Evolutionary conservation across 2,329 filamentous ascomycete genomes (phyloP), one percentile per base, ranked within the genome.

Genomic region (Pseudopyricularia javanii): DNA sequence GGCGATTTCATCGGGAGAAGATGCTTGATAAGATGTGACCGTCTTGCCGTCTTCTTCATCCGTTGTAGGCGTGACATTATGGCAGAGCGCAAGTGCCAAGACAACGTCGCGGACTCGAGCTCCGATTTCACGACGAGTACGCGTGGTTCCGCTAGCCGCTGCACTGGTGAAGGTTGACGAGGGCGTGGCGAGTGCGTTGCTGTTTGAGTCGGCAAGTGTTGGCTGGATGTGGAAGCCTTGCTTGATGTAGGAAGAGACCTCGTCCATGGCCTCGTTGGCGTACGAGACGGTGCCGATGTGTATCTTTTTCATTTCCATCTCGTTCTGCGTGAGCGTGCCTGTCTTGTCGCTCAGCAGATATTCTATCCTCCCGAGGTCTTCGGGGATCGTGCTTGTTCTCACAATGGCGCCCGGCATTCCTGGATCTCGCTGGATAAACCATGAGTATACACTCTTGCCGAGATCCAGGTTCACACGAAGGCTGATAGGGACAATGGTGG

Each of bases 291-390:
- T 98, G 9, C 94, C 93, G 52, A 98, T 88, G 62, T 98, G 94
- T 6, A 98, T 91, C 69, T 98, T 98, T 65, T 94, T 95, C 78
- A 98, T 85, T 63, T 96, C 91, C 91, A 96, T 96, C 63, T 95
- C 89, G 62, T 98, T 98, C 60, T 97, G 90, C 0, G 93, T 98
- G 55, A 98, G 69, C 2, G 93, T 98, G n/a, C 93, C 93, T 1
- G 93, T 98, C 69, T 98, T 98, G 68, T 98, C 93, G 57, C 89
- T 96, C 30, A 98, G 75, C 2, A 98, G 75, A 65, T 98, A 98
- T 67, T 98, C 93, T 47, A 98, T 95, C 24, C 94, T 80, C 7
- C 93, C 93, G 3, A 98, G 73, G 62, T 98, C 93, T 67, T 98
- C 93, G 0, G 93, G 94, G 47, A 98, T 98, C 0, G 93, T 98